These are phyloP conservation scores for Ceriops decandra DNA, from an alignment of 345 rosid genomes.

Conservation along the genomic window DNA sequence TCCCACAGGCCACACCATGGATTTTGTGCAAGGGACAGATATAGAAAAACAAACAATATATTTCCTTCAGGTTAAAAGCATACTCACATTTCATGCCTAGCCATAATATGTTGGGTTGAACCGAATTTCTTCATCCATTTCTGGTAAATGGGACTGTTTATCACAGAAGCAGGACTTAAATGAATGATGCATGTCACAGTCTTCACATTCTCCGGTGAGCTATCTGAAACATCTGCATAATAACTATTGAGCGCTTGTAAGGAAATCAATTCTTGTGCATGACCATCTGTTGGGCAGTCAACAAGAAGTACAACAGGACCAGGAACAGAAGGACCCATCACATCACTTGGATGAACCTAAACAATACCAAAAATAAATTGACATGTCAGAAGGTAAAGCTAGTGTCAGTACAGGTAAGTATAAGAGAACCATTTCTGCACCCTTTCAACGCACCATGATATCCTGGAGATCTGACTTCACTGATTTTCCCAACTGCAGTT, in stretches of 20 bases:
- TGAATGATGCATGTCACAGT: slow-evolving; percentile 72
- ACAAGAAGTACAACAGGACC: slow-evolving; percentile 86
- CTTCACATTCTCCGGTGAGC: slow-evolving; percentile 34
- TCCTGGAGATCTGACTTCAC: slow-evolving; percentile 67
- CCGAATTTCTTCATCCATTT: slow-evolving; percentile 81
- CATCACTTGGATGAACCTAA: slow-evolving; percentile 93
- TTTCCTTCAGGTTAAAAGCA: slow-evolving; percentile 11
- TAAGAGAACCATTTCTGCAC: neutral
- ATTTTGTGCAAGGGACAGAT: neutral
- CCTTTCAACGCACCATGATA: slow-evolving; percentile 53
- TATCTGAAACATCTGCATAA: slow-evolving; percentile 35
- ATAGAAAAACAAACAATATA: neutral
- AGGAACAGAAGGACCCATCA: slow-evolving; percentile 87
- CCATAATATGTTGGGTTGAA: slow-evolving; percentile 74
- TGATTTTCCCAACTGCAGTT: slow-evolving; percentile 74
- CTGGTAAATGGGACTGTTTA: slow-evolving; percentile 52
- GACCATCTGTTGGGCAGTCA: slow-evolving; percentile 86
- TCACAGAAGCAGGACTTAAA: slow-evolving; percentile 69
- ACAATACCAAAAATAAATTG: slow-evolving; percentile 10
- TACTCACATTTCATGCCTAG: slow-evolving; percentile 75
- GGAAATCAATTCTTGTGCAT: slow-evolving; percentile 48
- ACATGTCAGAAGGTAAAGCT: slow-evolving; percentile 3
- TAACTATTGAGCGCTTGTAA: slow-evolving; percentile 46
- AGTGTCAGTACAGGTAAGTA: neutral
- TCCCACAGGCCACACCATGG: no score